phyloP scores from a whole-genome alignment of 2,329 filamentous ascomycete species.

The Exophiala phaeomuriformis region DNA sequence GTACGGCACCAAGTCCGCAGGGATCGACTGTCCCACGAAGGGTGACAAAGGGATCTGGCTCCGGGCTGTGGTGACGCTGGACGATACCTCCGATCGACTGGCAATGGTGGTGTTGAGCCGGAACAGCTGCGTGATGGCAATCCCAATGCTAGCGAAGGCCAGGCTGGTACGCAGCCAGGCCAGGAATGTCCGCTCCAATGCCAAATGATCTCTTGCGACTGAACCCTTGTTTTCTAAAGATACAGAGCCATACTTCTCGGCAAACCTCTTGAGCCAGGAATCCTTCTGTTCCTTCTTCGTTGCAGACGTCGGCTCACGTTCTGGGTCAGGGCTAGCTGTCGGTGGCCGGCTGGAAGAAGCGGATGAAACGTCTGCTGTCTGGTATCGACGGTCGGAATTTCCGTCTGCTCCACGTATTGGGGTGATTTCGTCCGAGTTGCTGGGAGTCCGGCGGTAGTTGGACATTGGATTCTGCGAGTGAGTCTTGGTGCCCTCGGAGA shows the following conservation, averaged over 20 bases:
- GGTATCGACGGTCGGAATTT: conserved; percentile 19
- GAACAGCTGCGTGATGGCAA: conserved; percentile 60
- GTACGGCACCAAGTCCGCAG: conserved; percentile 24
- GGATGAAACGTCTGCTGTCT: conserved; percentile 9
- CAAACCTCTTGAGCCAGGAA: conserved; percentile 43
- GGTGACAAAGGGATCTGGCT: conserved; percentile 21
- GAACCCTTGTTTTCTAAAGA: conserved; percentile 61
- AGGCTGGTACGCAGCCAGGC: conserved; percentile 61
- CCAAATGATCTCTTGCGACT: conserved; percentile 58
- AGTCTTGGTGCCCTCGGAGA: conserved; percentile 20
- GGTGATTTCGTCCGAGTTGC: conserved; percentile 22
- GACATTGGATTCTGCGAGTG: conserved; percentile 20
- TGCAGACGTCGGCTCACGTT: conserved; percentile 3
- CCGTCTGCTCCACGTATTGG: conserved; percentile 22
- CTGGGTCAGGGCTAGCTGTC: background rate
- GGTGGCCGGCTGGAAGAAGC: background rate
- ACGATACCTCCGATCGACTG: conserved; percentile 6
- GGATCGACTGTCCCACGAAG: conserved; percentile 23
- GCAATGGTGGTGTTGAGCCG: conserved; percentile 50
- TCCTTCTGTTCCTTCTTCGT: conserved; percentile 11
- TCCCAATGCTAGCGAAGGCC: conserved; percentile 59
- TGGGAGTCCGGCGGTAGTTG: conserved; percentile 7
- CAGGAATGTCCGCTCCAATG: conserved; percentile 60
- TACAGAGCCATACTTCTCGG: conserved; percentile 55
- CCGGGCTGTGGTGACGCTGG: background rate